Evolutionary conservation across 306 rosid genomes (phyloP).

Genomic region (Comarum palustre): DNA sequence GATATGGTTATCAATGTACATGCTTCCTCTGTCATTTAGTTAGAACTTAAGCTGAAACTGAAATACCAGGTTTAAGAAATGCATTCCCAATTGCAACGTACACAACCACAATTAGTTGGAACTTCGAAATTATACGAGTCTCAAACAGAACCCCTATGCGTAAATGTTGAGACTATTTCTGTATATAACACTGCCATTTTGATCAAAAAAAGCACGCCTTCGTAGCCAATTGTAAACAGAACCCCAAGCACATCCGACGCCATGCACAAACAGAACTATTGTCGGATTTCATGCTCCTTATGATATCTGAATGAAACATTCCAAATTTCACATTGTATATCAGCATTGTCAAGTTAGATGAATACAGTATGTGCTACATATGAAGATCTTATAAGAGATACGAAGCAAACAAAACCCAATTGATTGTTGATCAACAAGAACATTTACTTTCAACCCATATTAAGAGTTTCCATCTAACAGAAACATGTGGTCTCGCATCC

Average conservation of each 20-base stretch:
- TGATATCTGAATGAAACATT: background rate
- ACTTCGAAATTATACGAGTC: too few species aligned
- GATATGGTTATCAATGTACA: slow-evolving; percentile 1
- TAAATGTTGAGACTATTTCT: too few species aligned
- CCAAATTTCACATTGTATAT: background rate
- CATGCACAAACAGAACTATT: background rate
- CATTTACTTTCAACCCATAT: slow-evolving; percentile 10
- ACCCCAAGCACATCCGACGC: background rate
- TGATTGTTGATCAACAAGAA: background rate
- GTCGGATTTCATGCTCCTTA: background rate
- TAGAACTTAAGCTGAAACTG: background rate
- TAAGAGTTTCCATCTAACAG: slow-evolving; percentile 1
- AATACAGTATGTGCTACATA: background rate
- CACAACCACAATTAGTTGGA: background rate
- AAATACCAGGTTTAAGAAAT: too few species aligned
- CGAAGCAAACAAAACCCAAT: background rate
- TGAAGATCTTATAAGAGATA: background rate
- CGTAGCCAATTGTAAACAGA: too few species aligned
- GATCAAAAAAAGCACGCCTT: background rate
- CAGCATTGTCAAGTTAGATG: background rate
- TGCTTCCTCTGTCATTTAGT: slow-evolving; percentile 1
- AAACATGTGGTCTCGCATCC: slow-evolving; percentile 28
- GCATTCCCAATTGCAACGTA: too few species aligned
- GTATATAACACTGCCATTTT: too few species aligned
- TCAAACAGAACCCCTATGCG: too few species aligned